Evolutionary conservation across 164 flowering plant species (phyloP), one percentile per base, ranked within the genome.

Genomic region (Piper longum): DNA sequence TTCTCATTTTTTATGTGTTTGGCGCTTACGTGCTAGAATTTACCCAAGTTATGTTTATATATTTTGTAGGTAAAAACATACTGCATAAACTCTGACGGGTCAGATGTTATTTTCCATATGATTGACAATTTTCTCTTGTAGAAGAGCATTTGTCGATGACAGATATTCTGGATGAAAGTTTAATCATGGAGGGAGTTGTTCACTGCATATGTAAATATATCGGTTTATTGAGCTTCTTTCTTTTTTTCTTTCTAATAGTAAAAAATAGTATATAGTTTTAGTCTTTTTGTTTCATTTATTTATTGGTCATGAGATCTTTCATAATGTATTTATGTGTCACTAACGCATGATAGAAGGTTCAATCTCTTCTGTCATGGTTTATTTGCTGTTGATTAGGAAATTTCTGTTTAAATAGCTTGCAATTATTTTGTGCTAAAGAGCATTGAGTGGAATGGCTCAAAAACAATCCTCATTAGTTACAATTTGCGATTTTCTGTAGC

Each of bases 41-140:
- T 60, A 13, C 7, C 41, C n/a, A 40, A 11, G 14, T 7, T 16
- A 11, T 3, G 7, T 60, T 41, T 42, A 16, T 16, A 60, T 6
- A 56, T 39, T 14, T 8, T 52, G 12, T 69, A 57, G 98, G 98
- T 92, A 26, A 81, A 86, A 61, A 79, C 43, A 26, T 67, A 79
- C 56, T 78, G 68, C 13, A 74, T 86, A 43, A 73, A 84, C 71
- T 80, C 81, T n/a, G 85, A 79, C 65, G 98, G 98, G 7, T 81
- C 78, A 0, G 93, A 89, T 65, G 96, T 92, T 43, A 67, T 92
- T 67, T 76, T 72, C 67, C 96, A 92, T 68, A 76, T 86, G 86
- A 61, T 84, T 52, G 95, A 91, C 75, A 78, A 82, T 71, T 91
- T 91, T 51, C 43, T 52, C 7, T 60, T 54, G 41, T 57, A 61